These are phyloP conservation scores for Pseudogymnoascus sp. DNA, from an alignment of 2,329 filamentous ascomycete genomes.

Conservation along the genomic window DNA sequence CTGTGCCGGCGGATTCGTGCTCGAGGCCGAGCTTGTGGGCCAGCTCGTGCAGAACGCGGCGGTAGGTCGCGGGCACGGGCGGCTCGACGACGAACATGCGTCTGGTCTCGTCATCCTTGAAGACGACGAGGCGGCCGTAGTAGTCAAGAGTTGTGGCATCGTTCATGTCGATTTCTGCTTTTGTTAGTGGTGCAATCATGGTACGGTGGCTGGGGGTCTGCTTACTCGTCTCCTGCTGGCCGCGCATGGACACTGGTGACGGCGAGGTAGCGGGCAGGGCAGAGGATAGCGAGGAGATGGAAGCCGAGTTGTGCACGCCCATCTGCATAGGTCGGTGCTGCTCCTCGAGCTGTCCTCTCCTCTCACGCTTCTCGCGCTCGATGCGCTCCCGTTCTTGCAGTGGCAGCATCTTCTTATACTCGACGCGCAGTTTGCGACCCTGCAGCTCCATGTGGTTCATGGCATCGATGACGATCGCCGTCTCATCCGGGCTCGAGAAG, in stretches of 20 bases:
- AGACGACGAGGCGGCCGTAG: slow-evolving; percentile 83
- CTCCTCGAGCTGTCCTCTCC: slow-evolving; percentile 90
- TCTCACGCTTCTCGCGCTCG: slow-evolving; percentile 92
- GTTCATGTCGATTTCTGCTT: slow-evolving; percentile 76
- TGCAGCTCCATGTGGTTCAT: slow-evolving; percentile 96
- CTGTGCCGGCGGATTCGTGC: slow-evolving; percentile 81
- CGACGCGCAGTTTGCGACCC: slow-evolving; percentile 86
- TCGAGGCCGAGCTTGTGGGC: slow-evolving; percentile 91
- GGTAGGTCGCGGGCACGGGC: slow-evolving; percentile 71
- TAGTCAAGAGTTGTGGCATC: slow-evolving; percentile 79
- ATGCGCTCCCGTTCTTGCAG: slow-evolving; percentile 91
- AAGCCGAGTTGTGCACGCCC: slow-evolving; percentile 72
- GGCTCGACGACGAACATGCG: slow-evolving; percentile 80
- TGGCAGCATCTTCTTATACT: slow-evolving; percentile 99
- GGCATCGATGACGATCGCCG: slow-evolving; percentile 79
- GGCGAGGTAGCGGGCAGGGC: slow-evolving; percentile 40
- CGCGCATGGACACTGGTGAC: slow-evolving; percentile 26
- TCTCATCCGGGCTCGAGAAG: slow-evolving; percentile 93
- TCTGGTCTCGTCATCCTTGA: slow-evolving; percentile 69
- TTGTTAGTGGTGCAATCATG: slow-evolving; percentile 37
- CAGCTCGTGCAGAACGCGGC: slow-evolving; percentile 84
- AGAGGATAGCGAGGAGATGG: slow-evolving; percentile 63
- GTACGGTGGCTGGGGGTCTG: slow-evolving; percentile 10
- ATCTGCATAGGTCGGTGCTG: slow-evolving; percentile 69
- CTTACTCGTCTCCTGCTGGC: slow-evolving; percentile 15